phyloP scores from a whole-genome alignment of 1,284 basidiomycete genomes.

The Apiotrichum sp. region DNA sequence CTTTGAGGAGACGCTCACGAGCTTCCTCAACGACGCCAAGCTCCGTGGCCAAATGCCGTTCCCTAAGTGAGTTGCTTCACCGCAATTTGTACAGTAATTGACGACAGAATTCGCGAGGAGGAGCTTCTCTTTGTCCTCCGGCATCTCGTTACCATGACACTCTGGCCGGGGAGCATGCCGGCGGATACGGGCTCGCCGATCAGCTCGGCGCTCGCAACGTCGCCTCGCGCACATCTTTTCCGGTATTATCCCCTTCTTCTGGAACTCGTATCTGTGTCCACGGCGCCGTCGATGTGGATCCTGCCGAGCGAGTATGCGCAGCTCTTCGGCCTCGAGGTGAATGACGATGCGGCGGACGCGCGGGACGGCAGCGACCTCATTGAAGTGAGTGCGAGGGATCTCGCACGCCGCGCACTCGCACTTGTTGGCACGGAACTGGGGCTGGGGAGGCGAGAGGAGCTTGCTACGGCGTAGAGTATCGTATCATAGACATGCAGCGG shows the following conservation, averaged over 20 bases:
- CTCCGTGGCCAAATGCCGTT: slow-evolving; percentile 78
- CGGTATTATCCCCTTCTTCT: slow-evolving; percentile 71
- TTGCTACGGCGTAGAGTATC: no score
- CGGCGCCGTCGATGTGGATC: slow-evolving; percentile 64
- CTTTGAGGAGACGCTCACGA: slow-evolving; percentile 60
- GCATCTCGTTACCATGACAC: slow-evolving; percentile 61
- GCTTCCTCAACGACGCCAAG: slow-evolving; percentile 73
- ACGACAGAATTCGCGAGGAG: slow-evolving; percentile 69
- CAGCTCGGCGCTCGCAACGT: slow-evolving; percentile 55
- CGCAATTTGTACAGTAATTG: not conserved
- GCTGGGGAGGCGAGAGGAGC: slow-evolving; percentile 1
- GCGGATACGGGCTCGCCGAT: not conserved
- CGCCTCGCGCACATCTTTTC: slow-evolving; percentile 72
- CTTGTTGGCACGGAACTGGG: slow-evolving; percentile 58
- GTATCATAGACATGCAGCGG: no score
- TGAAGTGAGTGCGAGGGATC: slow-evolving; percentile 59
- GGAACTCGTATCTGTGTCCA: slow-evolving; percentile 65
- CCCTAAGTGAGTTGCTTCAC: slow-evolving; percentile 55
- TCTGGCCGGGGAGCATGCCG: slow-evolving; percentile 59
- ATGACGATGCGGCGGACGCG: slow-evolving; percentile 15
- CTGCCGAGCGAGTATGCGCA: slow-evolving; percentile 32
- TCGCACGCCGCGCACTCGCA: slow-evolving; percentile 65
- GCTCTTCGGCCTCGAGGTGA: slow-evolving; percentile 21
- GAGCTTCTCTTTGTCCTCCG: slow-evolving; percentile 78
- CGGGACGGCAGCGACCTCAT: slow-evolving; percentile 37